A percentile compares a stretch with the other conserved stretches of the same genome.
Conservation (phyloP, 1,284 basidiomycete genomes). For the Lentinula novae-zelandiae region DNA sequence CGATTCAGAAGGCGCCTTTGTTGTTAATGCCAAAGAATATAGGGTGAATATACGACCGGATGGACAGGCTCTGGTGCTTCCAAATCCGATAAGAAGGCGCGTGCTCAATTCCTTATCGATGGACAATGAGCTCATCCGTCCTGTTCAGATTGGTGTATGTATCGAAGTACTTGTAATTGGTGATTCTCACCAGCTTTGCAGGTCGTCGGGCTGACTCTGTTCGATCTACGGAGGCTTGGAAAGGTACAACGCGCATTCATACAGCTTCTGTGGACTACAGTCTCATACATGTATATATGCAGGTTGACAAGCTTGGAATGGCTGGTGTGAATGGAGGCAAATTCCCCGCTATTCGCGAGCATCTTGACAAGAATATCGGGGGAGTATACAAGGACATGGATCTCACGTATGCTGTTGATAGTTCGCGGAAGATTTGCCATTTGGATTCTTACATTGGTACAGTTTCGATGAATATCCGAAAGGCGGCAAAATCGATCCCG, state of each 20-base stretch:
- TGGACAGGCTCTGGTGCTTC: conserved; percentile 89
- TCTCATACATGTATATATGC: conserved; percentile 1
- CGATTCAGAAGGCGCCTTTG: not conserved
- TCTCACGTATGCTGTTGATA: conserved; percentile 50
- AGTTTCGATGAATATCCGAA: conserved; percentile 83
- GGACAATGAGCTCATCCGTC: not conserved
- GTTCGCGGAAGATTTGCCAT: not conserved
- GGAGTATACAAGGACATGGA: conserved; percentile 86
- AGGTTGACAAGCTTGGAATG: conserved; percentile 76
- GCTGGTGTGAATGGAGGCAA: conserved; percentile 82
- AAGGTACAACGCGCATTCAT: conserved; percentile 50
- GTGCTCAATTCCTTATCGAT: conserved; percentile 14
- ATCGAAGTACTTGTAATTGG: not conserved
- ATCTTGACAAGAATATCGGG: conserved; percentile 82
- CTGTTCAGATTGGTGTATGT: conserved; percentile 63
- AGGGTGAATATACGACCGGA: conserved; percentile 93
- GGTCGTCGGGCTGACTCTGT: conserved; percentile 89
- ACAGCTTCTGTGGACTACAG: not conserved
- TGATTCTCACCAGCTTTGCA: conserved; percentile 23
- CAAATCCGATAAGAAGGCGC: conserved; percentile 90
- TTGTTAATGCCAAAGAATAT: not conserved
- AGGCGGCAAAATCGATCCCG: conserved; percentile 63
- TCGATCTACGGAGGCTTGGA: conserved; percentile 82
- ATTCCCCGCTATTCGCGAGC: conserved; percentile 80
- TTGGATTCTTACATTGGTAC: not conserved